Evolutionary conservation across 768 basidiomycete genomes (phyloP).

Genomic region (Trichaptum fuscoviolaceum): DNA sequence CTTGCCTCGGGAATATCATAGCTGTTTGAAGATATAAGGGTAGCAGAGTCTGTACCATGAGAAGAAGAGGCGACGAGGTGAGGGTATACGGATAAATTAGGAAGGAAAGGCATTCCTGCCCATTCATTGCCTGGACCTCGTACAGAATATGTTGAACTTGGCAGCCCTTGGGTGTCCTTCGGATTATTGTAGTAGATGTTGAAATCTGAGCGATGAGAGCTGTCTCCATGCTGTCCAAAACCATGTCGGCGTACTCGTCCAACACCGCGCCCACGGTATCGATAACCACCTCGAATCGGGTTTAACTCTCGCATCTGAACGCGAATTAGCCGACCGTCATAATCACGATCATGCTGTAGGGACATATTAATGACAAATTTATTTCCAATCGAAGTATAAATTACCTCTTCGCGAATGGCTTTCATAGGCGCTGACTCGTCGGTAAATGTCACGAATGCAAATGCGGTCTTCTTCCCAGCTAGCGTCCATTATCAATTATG

Average conservation of each 20-base stretch:
- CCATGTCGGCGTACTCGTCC: slow-evolving; percentile 22
- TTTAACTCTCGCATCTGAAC: slow-evolving; percentile 72
- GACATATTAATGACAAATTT: slow-evolving; percentile 8
- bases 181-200: not conserved
- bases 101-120: not conserved
- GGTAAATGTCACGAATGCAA: slow-evolving; percentile 73
- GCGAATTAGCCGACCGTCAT: slow-evolving; percentile 67
- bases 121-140: not conserved
- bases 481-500: not conserved
- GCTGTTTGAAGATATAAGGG: not conserved
- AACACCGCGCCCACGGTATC: slow-evolving; percentile 34
- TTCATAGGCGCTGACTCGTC: slow-evolving; percentile 58
- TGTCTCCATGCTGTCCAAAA: not conserved
- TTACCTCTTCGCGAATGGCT: slow-evolving; percentile 63
- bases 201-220: not conserved
- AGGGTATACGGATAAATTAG: not conserved
- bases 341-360: slow-evolving; percentile 63
- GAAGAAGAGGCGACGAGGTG: not conserved
- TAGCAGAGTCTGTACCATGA: not conserved
- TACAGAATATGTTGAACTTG: not conserved
- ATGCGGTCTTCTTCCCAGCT: slow-evolving; percentile 65
- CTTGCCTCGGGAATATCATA: slow-evolving; percentile 17
- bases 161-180: not conserved
- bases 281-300: slow-evolving; percentile 47
- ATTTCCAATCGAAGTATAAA: slow-evolving; percentile 9